Evolutionary conservation across 1,139 yeast species (phyloP).

Genomic region (Hanseniaspora uvarum): DNA sequence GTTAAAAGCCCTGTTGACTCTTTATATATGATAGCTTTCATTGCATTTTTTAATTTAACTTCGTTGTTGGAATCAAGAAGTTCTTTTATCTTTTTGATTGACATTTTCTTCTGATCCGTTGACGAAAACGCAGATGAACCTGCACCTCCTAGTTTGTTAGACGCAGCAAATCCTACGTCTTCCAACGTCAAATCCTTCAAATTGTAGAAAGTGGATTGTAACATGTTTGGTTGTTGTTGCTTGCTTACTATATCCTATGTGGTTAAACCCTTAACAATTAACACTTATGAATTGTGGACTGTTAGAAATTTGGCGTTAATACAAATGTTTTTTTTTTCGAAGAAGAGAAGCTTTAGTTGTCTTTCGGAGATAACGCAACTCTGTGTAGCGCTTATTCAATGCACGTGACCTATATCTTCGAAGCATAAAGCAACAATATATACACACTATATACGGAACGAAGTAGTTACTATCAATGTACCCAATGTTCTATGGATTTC

Average conservation of each 20-base stretch:
- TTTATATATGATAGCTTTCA: constrained; percentile 60
- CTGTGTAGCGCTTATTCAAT: too few species aligned
- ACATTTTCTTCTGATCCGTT: constrained; percentile 35
- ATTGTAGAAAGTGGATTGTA: constrained; percentile 12
- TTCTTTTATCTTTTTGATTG: constrained; percentile 55
- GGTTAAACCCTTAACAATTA: too few species aligned
- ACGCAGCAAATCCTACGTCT: constrained; percentile 64
- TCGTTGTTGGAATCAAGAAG: constrained; percentile 61
- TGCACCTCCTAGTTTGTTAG: constrained; percentile 46
- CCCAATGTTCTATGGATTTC: not conserved
- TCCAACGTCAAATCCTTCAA: constrained; percentile 59
- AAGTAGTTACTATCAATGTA: not conserved
- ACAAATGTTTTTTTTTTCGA: too few species aligned
- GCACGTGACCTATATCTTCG: too few species aligned
- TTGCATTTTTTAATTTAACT: constrained; percentile 61
- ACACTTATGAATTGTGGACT: too few species aligned
- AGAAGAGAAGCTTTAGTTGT: too few species aligned
- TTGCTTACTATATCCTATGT: too few species aligned
- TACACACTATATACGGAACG: not conserved
- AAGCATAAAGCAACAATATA: too few species aligned
- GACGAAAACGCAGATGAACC: constrained; percentile 18
- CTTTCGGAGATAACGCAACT: too few species aligned
- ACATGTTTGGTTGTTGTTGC: not conserved
- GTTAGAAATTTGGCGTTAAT: too few species aligned
- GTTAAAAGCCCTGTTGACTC: constrained; percentile 47